Conservation (phyloP, 768 basidiomycete genomes). For the Boletus rubroflammeus region DNA sequence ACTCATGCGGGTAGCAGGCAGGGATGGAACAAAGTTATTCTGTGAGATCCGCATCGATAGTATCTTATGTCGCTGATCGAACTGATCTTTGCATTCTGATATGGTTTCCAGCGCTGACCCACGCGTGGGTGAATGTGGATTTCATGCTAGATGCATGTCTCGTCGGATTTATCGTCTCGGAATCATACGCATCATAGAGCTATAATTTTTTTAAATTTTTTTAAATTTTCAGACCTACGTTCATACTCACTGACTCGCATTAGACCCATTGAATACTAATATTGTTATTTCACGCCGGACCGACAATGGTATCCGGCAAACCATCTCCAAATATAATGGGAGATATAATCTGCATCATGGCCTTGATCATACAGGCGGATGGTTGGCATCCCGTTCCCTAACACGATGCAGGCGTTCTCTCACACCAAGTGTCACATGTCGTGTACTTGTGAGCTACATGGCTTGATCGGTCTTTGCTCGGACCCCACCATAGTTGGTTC, state of each 20-base stretch:
- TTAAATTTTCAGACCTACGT: background rate
- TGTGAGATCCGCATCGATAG: constrained; percentile 47
- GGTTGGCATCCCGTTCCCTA: background rate
- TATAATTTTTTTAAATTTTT: background rate
- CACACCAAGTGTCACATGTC: constrained; percentile 9
- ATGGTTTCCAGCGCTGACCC: constrained; percentile 64
- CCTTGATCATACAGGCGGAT: background rate
- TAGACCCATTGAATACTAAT: background rate
- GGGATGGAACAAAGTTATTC: constrained; percentile 93
- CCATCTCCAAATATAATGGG: background rate
- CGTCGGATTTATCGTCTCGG: constrained; percentile 84
- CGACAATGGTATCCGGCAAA: background rate
- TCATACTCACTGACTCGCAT: background rate
- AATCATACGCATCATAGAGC: constrained; percentile 45
- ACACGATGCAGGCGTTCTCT: background rate
- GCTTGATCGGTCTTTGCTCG: background rate
- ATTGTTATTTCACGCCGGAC: background rate
- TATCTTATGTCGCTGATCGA: background rate
- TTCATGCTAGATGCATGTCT: constrained; percentile 92
- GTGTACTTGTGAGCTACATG: background rate
- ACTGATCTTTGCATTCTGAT: constrained; percentile 2
- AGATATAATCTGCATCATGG: background rate
- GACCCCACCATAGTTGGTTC: background rate
- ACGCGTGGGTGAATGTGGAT: constrained; percentile 97
- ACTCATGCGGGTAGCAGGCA: constrained; percentile 90